Evolutionary conservation across 306 rosid species (phyloP), one percentile per base, ranked within the genome.

Genomic region (Phaseolus lunatus): DNA sequence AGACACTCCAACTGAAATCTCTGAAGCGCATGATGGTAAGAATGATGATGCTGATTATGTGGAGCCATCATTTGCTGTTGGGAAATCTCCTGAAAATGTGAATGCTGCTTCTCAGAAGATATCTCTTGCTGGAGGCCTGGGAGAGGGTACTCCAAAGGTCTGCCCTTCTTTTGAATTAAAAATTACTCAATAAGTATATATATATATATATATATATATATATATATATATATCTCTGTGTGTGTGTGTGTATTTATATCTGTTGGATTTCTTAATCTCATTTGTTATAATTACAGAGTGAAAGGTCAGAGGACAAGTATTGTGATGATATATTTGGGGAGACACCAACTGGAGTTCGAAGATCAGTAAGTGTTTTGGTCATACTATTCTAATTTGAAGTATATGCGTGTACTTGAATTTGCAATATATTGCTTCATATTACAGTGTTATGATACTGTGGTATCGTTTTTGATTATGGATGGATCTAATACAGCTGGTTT

Each of bases 301-400:
- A 96, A 88, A 81, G 96, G 73, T 86, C 97, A 19, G 91, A 78
- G 77, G 97, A 80, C 50, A 77, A 82, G 76, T 89, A 85, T 67
- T 88, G 97, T 65, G 99, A 96, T 80, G 99, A 96, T 82, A 96
- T 96, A 80, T 96, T 96, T 87, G 98, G 99, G n/a, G 99, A 93
- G 89, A 96, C 98, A 19, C 99, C 98, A 52, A 88, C 97, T 24
- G 94, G 97, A 75, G 87, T 93, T 82, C 90, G 88, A 71, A 96
- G 88, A 87, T 65, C 53, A 65, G 99, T 96, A 80, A 81, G 94
- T 72, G 66, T 67, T 71, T 6, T 76, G 53, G 39, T 44, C 61
- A 39, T 73, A 53, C 22, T 27, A 54, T 20, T 72, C 27, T 62
- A 48, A 56, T 29, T 61, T 43, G 31, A 71, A 33, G 29, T 58